Conservation (phyloP, 257 asterid species). For the Salvia hispanica region DNA sequence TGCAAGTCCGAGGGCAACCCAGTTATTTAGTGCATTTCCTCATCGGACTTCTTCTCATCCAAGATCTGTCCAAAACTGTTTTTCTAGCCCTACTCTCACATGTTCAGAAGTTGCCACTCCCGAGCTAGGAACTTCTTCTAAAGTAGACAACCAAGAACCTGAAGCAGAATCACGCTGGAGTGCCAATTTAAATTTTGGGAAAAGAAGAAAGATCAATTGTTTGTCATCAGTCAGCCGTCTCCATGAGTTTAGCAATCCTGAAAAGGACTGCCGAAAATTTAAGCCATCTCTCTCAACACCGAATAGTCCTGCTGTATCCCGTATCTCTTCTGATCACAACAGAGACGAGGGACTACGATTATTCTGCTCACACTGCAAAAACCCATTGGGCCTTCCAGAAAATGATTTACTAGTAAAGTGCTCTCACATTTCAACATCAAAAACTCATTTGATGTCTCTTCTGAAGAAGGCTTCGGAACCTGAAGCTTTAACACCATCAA, state of each 20-base stretch:
- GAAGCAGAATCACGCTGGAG: constrained; percentile 73
- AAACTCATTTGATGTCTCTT: constrained; percentile 65
- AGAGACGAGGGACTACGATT: constrained; percentile 54
- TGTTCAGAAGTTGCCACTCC: constrained; percentile 51
- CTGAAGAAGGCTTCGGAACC: constrained; percentile 42
- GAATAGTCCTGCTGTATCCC: constrained; percentile 39
- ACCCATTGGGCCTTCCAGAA: constrained; percentile 70
- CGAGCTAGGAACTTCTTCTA: constrained; percentile 42
- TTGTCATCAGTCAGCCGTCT: constrained; percentile 45
- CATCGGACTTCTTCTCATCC: constrained; percentile 44
- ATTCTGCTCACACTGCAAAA: constrained; percentile 65
- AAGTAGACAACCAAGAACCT: constrained; percentile 35
- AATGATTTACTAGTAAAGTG: constrained; percentile 51
- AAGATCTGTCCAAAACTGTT: constrained; percentile 34
- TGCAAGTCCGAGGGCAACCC: constrained; percentile 43
- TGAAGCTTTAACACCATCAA: constrained; percentile 39
- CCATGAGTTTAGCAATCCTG: constrained; percentile 45
- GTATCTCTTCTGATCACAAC: constrained; percentile 37
- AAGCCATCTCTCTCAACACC: constrained; percentile 30
- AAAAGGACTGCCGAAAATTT: constrained; percentile 35
- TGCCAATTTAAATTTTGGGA: constrained; percentile 60
- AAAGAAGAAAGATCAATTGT: constrained; percentile 61
- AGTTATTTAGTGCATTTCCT: constrained; percentile 32
- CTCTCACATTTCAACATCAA: constrained; percentile 58
- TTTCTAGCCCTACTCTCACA: constrained; percentile 38